Evolutionary conservation across 202 grass and related monocot species (phyloP), one percentile per base, ranked within the genome.

Genomic region (Carex sylvatica): DNA sequence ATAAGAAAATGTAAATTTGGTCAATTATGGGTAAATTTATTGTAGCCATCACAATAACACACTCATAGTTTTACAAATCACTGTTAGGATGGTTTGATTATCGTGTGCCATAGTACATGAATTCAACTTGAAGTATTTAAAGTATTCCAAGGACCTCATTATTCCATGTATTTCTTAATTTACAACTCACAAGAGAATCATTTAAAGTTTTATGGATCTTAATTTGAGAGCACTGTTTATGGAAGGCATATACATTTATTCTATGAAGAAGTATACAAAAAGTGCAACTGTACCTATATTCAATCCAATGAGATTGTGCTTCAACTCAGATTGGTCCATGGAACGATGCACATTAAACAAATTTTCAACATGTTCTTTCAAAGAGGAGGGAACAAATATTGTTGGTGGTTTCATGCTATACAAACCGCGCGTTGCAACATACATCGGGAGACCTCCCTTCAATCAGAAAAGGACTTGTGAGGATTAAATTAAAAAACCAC

Each of bases 241-340:
- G 33, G 19, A 69, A 40, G 15, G 20, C 6, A 42, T 5, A 31
- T 12, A 78, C 42, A 53, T 51, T 49, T 53, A 47, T 51, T 51
- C 42, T 55, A 78, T 5, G 26, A 70, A 16, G n/a, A 26, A 56
- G 20, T 44, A 67, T 80, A 56, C 10, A 65, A 62, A 14, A 26
- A 36, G 35, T 36, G 9, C 20, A 42, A 13, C 19, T 52, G 6
- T 70, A 90, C 88, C 95, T 3, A 95, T 82, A 59, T 93, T 76
- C 2, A 98, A 90, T 5, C 88, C 89, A 18, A 98, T 82, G 12
- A 98, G 90, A 19, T 86, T 93, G 86, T 95, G 90, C 7, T 84
- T 91, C 77, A 98, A 87, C 82, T 95, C 92, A 10, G 95, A 98
- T 74, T 98, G 95, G 76, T 98, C 95, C 83, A 98, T 91, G 76